Evolutionary conservation across 2,329 filamentous ascomycete genomes (phyloP), one percentile per base, ranked within the genome.

Genomic region (Alternaria metachromatica): DNA sequence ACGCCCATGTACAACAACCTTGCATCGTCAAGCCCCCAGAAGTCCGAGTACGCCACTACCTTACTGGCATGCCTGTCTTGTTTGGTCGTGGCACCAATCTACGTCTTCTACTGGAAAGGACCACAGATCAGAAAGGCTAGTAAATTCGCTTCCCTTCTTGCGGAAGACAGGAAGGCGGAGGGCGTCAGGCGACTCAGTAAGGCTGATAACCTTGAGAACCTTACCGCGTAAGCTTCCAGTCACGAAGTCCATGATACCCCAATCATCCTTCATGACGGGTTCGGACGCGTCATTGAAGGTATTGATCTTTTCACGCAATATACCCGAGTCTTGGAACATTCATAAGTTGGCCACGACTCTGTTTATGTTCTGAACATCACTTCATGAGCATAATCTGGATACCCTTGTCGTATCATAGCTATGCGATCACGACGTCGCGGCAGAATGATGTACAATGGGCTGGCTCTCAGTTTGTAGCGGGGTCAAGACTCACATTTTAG

Each of bases 41-140:
- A 46, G 13, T 75, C 76, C 2, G 82, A 86, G 62, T 82, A 81
- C 61, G 87, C 87, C 1, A 86, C 84, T 46, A 85, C 85, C 0
- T 80, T 88, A n/a, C 81, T 89, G 1, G 84, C 81, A 1, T 80
- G 77, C n/a, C 68, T 88, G 45, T 82, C 84, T 1, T 73, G 84
- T 8, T 79, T 88, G 5, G 77, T 72, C 0, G 70, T 73, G 5
- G 57, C 69, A 4, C 71, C 72, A 0, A 71, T 85, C 6, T 66
- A 86, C 7, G 80, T 88, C 3, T 80, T 84, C 5, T 79, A 84
- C 21, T 84, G 80, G 79, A 85, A 87, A 64, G 87, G 87, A 0
- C 84, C 86, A 0, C 74, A 79, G 9, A 84, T 89, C 30, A 80
- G 87, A 3, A 82, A 79, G 56, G 81, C 80, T 18, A 86, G 84